Conservation (phyloP, 805 yeast genomes). For the Pichia eremophila region DNA sequence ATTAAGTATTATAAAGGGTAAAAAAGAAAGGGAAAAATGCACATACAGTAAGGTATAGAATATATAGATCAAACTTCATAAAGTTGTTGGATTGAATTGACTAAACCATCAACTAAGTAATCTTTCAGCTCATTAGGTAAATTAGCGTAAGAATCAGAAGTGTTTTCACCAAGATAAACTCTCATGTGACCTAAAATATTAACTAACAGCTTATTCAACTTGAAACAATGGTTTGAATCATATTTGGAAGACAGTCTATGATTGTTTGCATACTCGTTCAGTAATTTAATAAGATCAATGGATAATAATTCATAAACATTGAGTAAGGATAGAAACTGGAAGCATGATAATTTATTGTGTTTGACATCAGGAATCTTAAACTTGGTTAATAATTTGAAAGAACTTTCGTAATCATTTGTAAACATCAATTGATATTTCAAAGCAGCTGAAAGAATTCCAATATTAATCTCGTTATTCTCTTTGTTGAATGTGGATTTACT, state of each 20-base stretch:
- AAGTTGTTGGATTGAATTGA: constrained; percentile 16
- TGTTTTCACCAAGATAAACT: constrained; percentile 21
- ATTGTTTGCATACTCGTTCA: constrained; percentile 2
- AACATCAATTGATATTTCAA: constrained; percentile 19
- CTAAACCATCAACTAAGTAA: constrained; percentile 18
- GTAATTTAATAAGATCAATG: constrained; percentile 9
- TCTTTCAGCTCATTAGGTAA: constrained; percentile 13
- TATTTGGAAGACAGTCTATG: background rate
- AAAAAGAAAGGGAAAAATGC: background rate
- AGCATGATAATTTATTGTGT: constrained; percentile 14
- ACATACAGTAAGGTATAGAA: background rate
- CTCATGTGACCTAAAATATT: constrained; percentile 24
- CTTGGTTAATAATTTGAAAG: constrained; percentile 13
- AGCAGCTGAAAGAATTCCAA: constrained; percentile 18
- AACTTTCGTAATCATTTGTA: constrained; percentile 2
- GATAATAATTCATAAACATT: constrained; percentile 15
- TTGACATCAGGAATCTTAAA: constrained; percentile 19
- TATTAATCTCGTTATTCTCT: constrained; percentile 8
- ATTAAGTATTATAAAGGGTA: background rate
- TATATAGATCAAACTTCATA: constrained; percentile 10
- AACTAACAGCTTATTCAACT: constrained; percentile 18
- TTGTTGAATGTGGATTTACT: constrained; percentile 1
- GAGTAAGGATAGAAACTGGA: constrained; percentile 20
- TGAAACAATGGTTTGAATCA: constrained; percentile 9
- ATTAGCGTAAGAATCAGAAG: constrained; percentile 10